Conservation (phyloP, 2,329 filamentous ascomycete species). For the Apiospora koreana region DNA sequence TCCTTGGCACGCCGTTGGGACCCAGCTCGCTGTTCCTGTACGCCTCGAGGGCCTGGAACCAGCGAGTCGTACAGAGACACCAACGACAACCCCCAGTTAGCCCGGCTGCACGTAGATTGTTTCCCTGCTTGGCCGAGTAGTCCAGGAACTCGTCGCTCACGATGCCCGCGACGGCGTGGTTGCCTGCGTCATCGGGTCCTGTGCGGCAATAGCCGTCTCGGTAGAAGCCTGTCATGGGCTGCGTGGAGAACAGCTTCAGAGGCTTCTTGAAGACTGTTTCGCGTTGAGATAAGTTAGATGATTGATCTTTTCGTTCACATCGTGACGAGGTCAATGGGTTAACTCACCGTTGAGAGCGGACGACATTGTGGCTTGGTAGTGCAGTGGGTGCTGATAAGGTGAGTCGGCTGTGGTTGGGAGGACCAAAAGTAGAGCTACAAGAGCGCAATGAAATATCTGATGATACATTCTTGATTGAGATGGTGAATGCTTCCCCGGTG, state of each 20-base stretch:
- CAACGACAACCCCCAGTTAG: conserved; percentile 61
- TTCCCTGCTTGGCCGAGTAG: conserved; percentile 58
- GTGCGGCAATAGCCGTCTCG: conserved; percentile 62
- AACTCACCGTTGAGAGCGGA: neutral
- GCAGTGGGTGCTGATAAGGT: neutral
- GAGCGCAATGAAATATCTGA: neutral
- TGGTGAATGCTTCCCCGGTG: neutral
- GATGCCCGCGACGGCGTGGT: conserved; percentile 60
- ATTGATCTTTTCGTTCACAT: neutral
- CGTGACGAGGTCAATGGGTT: neutral
- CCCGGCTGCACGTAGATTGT: conserved; percentile 56
- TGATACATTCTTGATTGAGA: neutral
- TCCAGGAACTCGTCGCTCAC: conserved; percentile 63
- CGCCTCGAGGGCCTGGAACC: conserved; percentile 61
- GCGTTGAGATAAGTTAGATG: neutral
- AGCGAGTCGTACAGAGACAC: conserved; percentile 62
- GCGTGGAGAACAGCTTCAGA: conserved; percentile 57
- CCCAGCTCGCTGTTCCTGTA: conserved; percentile 42
- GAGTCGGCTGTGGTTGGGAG: neutral
- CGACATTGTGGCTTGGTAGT: neutral
- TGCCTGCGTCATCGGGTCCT: conserved; percentile 51
- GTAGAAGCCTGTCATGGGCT: conserved; percentile 61
- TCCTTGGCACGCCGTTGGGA: conserved; percentile 32
- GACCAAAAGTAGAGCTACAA: neutral
- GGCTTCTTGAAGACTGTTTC: conserved; percentile 56